Evolutionary conservation across 108 stramenopile species (phyloP), one percentile per base, ranked within the genome.

Genomic region (Conticribra guillardii): DNA sequence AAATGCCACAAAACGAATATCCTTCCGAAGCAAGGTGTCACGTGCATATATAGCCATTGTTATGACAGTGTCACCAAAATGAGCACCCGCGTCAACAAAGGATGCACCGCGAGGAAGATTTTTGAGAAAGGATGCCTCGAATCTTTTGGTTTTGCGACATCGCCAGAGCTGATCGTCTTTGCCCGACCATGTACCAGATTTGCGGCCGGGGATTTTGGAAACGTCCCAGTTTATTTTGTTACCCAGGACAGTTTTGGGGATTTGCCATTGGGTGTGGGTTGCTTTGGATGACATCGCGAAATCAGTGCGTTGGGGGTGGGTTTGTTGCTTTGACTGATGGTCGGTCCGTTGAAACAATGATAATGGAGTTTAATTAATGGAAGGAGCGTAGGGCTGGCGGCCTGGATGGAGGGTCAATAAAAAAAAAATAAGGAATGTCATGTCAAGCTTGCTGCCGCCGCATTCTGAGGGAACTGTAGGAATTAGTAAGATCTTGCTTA

Each of bases 11-110:
- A 77, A 77, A 21, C 57, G 44, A 26, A 77, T 54, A 66, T 77
- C 76, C 1, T 33, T 19, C 49, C 76, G 46, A 0, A 15, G 14
- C 55, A 64, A 26, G 0, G 66, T 71, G 8, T 68, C 70, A 14
- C 70, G 61, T 26, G 69, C 76, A 59, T 77, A 52, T 0, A 69
- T 4, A 7, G 76, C 76, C 60, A 77, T 63, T 33, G 76, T 77
- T n/a, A 77, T 41, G 23, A 51, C 52, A n/a, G 76, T 77, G 41
- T 77, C 76, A 11, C 76, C 76, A 55, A 77, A 77, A 30, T 77
- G 76, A 1, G 69, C 69, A 0, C 76, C 76, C 8, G 57, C 66
- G 49, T 77, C 76, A 24, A 77, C 67, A 34, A 77, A 77, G 37
- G 61, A 62, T 16, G 76, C 18, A 11, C 56, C 55, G 34, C 17